Percentiles rank a stretch among this genome's conserved stretches.
Evolutionary conservation across 208 protist species (phyloP).

Genomic region (Tritrichomonas musculus): DNA sequence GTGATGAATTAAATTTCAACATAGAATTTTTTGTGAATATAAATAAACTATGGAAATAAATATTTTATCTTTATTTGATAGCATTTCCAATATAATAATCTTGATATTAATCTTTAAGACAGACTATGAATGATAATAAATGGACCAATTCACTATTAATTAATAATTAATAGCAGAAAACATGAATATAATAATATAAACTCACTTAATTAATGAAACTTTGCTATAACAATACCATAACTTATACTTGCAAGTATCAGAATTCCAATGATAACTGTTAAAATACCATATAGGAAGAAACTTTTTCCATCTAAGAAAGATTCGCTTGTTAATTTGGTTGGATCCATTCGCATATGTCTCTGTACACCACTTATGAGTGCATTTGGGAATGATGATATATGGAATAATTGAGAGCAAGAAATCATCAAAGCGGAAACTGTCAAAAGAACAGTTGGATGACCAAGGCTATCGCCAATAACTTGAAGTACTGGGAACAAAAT

Average conservation of each 20-base stretch:
- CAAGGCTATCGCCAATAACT: neutral
- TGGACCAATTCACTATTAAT: no score
- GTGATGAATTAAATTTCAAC: no score
- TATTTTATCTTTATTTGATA: no score
- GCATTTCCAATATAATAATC: no score
- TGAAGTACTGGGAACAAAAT: constrained; percentile 14
- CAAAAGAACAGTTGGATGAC: neutral
- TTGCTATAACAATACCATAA: neutral
- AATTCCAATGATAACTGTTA: neutral
- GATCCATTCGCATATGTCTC: constrained; percentile 1
- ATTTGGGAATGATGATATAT: constrained; percentile 24
- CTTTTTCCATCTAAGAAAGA: neutral
- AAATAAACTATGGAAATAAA: no score
- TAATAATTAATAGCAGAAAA: no score
- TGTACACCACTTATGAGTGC: neutral
- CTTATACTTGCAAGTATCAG: neutral
- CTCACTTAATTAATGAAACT: neutral
- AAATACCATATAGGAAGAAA: neutral
- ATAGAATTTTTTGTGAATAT: no score
- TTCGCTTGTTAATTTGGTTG: neutral
- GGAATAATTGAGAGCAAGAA: neutral
- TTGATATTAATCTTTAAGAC: no score
- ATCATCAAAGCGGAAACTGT: neutral
- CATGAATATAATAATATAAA: no score
- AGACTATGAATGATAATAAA: no score